phyloP scores from a whole-genome alignment of 495 filamentous ascomycete genomes.

The Darksidea phi region DNA sequence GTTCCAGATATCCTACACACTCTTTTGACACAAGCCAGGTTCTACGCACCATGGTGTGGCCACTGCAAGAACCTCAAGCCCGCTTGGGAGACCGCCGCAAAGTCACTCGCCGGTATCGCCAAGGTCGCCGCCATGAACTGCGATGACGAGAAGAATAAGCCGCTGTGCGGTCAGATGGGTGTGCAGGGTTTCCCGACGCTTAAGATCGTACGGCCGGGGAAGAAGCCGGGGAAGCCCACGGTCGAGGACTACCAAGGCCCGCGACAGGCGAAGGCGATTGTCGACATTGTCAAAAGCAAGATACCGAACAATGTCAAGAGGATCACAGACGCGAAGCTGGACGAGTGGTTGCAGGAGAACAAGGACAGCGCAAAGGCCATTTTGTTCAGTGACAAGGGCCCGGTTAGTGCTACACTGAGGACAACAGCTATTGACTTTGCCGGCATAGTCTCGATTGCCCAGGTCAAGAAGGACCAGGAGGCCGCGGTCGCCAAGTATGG shows the following conservation, averaged over 20 bases:
- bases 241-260: conserved; percentile 92
- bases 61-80: conserved; percentile 96
- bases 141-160: conserved; percentile 91
- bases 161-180: conserved; percentile 81
- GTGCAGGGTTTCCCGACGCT: conserved; percentile 95
- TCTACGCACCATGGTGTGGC: conserved; percentile 95
- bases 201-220: conserved; percentile 86
- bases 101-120: conserved; percentile 80
- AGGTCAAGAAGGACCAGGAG: conserved; percentile 80
- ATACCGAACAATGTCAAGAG: conserved; percentile 91
- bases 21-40: conserved; percentile 54
- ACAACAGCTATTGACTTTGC: conserved; percentile 88
- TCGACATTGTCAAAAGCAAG: conserved; percentile 76
- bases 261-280: conserved; percentile 78
- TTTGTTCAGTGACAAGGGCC: conserved; percentile 92
- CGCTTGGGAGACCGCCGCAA: conserved; percentile 90
- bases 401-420: conserved; percentile 76
- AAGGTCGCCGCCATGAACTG: conserved; percentile 95
- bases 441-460: conserved; percentile 76
- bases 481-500: conserved; percentile 71
- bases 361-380: conserved; percentile 81
- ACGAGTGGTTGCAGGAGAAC: conserved; percentile 69
- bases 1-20: not conserved
- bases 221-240: conserved; percentile 75
- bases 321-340: conserved; percentile 74